A percentile compares a stretch with the other conserved stretches of the same genome.
Evolutionary conservation across 2,329 filamentous ascomycete species (phyloP).

Genomic region (Chrysosphaeria jannelii): DNA sequence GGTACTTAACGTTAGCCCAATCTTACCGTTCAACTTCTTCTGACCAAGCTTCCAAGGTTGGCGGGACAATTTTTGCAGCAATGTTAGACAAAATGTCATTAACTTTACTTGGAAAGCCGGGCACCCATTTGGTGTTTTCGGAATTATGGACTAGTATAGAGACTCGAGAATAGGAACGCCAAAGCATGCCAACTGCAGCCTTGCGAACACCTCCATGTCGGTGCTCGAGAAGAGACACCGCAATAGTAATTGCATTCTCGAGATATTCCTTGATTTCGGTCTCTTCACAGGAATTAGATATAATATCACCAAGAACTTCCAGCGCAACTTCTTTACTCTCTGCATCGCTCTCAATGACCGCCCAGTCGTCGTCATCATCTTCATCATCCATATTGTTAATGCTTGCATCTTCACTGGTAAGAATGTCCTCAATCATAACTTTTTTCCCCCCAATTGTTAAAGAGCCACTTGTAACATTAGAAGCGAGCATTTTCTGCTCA

Average conservation of each 20-base stretch:
- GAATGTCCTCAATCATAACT: constrained; percentile 40
- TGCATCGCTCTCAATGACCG: constrained; percentile 53
- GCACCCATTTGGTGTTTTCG: constrained; percentile 55
- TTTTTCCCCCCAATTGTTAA: constrained; percentile 31
- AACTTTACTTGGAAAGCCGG: constrained; percentile 58
- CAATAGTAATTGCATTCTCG: constrained; percentile 58
- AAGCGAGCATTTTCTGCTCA: constrained; percentile 39
- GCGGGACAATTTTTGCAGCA: constrained; percentile 56
- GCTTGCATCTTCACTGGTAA: too few species aligned
- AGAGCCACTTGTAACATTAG: constrained; percentile 2
- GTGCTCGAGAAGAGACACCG: constrained; percentile 61
- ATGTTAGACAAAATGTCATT: constrained; percentile 62
- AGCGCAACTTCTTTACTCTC: constrained; percentile 94
- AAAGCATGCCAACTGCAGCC: constrained; percentile 68
- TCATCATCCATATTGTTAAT: constrained; percentile 21
- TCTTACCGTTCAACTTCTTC: constrained; percentile 89
- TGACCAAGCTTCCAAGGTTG: constrained; percentile 60
- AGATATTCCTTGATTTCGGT: constrained; percentile 52
- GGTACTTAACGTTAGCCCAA: too few species aligned
- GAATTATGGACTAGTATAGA: constrained; percentile 66
- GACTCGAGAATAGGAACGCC: constrained; percentile 76
- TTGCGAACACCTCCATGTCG: constrained; percentile 81
- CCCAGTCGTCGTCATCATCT: constrained; percentile 61
- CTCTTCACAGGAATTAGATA: constrained; percentile 55
- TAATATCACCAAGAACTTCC: constrained; percentile 78